Conservation (phyloP, 768 basidiomycete species). For the Rhizopogon sp. region DNA sequence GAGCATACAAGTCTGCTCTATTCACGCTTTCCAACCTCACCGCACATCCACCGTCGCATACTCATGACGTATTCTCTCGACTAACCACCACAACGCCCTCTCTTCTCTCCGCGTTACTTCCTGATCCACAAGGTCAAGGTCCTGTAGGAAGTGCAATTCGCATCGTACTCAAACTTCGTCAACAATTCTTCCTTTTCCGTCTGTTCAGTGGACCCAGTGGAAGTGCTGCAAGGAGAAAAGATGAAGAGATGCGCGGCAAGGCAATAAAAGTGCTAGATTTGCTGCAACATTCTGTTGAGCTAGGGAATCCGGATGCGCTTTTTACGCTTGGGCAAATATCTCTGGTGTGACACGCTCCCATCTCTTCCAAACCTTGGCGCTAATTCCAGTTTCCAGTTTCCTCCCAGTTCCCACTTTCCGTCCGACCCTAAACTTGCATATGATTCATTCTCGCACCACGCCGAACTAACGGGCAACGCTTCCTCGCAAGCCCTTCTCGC, state of each 20-base stretch:
- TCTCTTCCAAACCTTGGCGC: not conserved
- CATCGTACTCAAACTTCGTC: slow-evolving; percentile 60
- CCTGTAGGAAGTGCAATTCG: slow-evolving; percentile 68
- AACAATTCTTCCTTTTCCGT: slow-evolving; percentile 49
- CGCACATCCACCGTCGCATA: slow-evolving; percentile 50
- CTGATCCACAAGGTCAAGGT: slow-evolving; percentile 71
- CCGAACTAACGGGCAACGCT: slow-evolving; percentile 70
- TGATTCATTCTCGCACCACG: slow-evolving; percentile 59
- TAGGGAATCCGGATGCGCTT: slow-evolving; percentile 72
- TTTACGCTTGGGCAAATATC: slow-evolving; percentile 64
- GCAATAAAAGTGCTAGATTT: slow-evolving; percentile 81
- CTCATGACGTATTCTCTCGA: slow-evolving; percentile 41
- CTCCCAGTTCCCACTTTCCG: slow-evolving; percentile 63
- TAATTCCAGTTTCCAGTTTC: slow-evolving; percentile 43
- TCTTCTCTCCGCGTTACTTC: slow-evolving; percentile 60
- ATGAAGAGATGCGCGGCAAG: slow-evolving; percentile 64
- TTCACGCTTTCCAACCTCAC: slow-evolving; percentile 61
- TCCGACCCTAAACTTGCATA: slow-evolving; percentile 60
- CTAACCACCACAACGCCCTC: slow-evolving; percentile 39
- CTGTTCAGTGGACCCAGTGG: slow-evolving; percentile 37
- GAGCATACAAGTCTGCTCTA: slow-evolving; percentile 74
- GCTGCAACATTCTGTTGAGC: slow-evolving; percentile 73
- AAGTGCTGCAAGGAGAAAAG: slow-evolving; percentile 41
- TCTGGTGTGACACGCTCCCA: slow-evolving; percentile 41
- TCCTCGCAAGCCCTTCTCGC: slow-evolving; percentile 82